Percentiles rank a stretch among this genome's conserved stretches.
phyloP scores from a whole-genome alignment of 371 early-diverging fungal species.

The Mucor piriformis region DNA sequence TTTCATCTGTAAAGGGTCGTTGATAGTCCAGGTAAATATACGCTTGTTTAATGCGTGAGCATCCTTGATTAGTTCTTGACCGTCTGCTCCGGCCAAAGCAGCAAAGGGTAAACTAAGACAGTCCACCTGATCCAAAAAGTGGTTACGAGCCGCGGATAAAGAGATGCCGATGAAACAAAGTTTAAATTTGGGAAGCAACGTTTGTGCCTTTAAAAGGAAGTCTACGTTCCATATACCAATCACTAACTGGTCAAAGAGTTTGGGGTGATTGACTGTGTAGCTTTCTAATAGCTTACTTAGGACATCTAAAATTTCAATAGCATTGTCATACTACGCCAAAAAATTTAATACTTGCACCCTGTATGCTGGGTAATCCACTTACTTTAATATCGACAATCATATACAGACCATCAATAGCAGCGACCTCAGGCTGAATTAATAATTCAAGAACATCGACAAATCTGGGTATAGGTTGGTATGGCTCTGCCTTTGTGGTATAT shows the following conservation, averaged over 20 bases:
- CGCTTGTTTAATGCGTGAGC: slow-evolving; percentile 53
- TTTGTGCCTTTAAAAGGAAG: slow-evolving; percentile 53
- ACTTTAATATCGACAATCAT: slow-evolving; percentile 73
- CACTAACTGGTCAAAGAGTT: slow-evolving; percentile 48
- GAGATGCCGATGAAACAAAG: slow-evolving; percentile 63
- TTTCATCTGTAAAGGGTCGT: slow-evolving; percentile 52
- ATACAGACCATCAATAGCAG: slow-evolving; percentile 43
- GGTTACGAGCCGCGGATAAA: slow-evolving; percentile 47
- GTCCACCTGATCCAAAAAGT: slow-evolving; percentile 56
- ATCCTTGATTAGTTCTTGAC: slow-evolving; percentile 54
- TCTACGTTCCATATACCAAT: slow-evolving; percentile 71
- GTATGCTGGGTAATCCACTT: too few species aligned
- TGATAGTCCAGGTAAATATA: slow-evolving; percentile 66
- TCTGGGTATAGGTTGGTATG: slow-evolving; percentile 54
- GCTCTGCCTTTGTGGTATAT: slow-evolving; percentile 52
- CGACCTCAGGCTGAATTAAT: slow-evolving; percentile 47
- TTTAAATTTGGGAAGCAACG: slow-evolving; percentile 47
- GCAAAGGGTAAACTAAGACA: slow-evolving; percentile 59
- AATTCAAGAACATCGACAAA: slow-evolving; percentile 62
- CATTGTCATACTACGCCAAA: slow-evolving; percentile 61
- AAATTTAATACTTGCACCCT: too few species aligned
- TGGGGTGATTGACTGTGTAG: slow-evolving; percentile 26
- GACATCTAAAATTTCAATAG: slow-evolving; percentile 46
- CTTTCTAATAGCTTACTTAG: slow-evolving; percentile 33
- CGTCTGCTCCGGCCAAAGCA: slow-evolving; percentile 47